These are phyloP conservation scores for Lachnellula suecica DNA, from an alignment of 2,329 filamentous ascomycete genomes.

Conservation along the genomic window DNA sequence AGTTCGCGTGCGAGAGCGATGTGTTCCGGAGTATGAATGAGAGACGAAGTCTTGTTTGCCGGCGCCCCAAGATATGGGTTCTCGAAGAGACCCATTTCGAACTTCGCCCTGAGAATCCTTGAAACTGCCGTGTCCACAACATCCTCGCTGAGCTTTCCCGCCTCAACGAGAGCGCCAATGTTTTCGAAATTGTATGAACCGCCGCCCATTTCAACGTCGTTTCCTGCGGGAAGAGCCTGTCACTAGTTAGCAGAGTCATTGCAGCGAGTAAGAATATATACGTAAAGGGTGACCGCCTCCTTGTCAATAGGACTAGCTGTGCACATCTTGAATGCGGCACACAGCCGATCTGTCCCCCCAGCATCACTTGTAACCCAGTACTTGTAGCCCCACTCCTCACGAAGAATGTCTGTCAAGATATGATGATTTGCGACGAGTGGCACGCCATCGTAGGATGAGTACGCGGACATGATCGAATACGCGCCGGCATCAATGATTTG, in stretches of 20 bases:
- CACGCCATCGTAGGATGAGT: constrained; percentile 72
- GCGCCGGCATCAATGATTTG: constrained; percentile 70
- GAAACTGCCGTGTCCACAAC: constrained; percentile 66
- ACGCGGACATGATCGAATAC: constrained; percentile 71
- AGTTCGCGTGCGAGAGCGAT: constrained; percentile 69
- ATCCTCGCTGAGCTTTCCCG: constrained; percentile 57
- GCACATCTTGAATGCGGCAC: constrained; percentile 64
- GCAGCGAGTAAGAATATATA: constrained; percentile 23
- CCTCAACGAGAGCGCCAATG: constrained; percentile 63
- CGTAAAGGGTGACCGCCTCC: constrained; percentile 61
- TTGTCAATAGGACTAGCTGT: constrained; percentile 58
- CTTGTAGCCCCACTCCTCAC: constrained; percentile 71
- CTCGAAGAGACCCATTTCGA: constrained; percentile 69
- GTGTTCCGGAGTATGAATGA: constrained; percentile 69
- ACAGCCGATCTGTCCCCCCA: constrained; percentile 68
- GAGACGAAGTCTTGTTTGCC: constrained; percentile 50
- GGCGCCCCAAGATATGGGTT: constrained; percentile 62
- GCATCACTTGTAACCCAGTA: constrained; percentile 67
- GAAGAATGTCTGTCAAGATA: constrained; percentile 65
- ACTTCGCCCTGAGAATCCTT: constrained; percentile 66
- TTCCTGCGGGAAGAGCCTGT: constrained; percentile 63
- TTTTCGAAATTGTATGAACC: constrained; percentile 69
- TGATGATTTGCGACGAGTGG: constrained; percentile 66
- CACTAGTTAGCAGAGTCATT: background rate
- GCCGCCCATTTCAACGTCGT: constrained; percentile 75